These are phyloP conservation scores for Botrytis cinerea DNA, from an alignment of 2,329 filamentous ascomycete species.

Conservation along the genomic window DNA sequence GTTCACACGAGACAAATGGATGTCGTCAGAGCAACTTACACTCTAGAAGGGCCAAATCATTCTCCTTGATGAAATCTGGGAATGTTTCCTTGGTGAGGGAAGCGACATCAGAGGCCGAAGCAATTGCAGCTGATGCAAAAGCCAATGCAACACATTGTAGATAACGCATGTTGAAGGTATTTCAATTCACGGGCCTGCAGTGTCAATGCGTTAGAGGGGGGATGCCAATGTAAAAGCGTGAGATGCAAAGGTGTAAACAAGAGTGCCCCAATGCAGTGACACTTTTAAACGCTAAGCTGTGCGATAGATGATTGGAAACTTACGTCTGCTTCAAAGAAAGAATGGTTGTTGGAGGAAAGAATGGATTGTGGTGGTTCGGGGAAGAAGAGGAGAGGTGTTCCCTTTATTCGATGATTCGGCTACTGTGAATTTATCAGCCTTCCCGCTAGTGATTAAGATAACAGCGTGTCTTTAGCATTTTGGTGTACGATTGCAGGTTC, in stretches of 20 bases:
- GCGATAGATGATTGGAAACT: slow-evolving; percentile 4
- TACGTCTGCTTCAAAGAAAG: slow-evolving; percentile 24
- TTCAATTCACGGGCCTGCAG: slow-evolving; percentile 22
- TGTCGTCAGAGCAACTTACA: slow-evolving; percentile 59
- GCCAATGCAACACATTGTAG: slow-evolving; percentile 40
- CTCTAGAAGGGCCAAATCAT: slow-evolving; percentile 90
- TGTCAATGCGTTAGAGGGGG: slow-evolving; percentile 27
- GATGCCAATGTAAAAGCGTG: background rate
- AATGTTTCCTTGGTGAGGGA: slow-evolving; percentile 87
- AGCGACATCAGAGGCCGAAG: slow-evolving; percentile 76
- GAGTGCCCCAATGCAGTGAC: background rate
- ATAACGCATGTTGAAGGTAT: slow-evolving; percentile 38
- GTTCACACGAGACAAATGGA: slow-evolving; percentile 1
- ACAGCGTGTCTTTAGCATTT: slow-evolving; percentile 23
- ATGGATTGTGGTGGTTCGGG: slow-evolving; percentile 11
- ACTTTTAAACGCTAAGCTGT: background rate
- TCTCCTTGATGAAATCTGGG: slow-evolving; percentile 77
- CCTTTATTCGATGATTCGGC: slow-evolving; percentile 31
- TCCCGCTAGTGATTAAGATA: slow-evolving; percentile 23
- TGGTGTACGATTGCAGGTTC: background rate
- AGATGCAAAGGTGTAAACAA: background rate
- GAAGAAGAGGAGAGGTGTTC: slow-evolving; percentile 34
- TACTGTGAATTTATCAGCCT: slow-evolving; percentile 27
- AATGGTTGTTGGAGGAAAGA: slow-evolving; percentile 17
- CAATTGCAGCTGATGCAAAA: slow-evolving; percentile 50